Evolutionary conservation across 495 filamentous ascomycete genomes (phyloP), one percentile per base, ranked within the genome.

Genomic region (Lepidopterella palustris): DNA sequence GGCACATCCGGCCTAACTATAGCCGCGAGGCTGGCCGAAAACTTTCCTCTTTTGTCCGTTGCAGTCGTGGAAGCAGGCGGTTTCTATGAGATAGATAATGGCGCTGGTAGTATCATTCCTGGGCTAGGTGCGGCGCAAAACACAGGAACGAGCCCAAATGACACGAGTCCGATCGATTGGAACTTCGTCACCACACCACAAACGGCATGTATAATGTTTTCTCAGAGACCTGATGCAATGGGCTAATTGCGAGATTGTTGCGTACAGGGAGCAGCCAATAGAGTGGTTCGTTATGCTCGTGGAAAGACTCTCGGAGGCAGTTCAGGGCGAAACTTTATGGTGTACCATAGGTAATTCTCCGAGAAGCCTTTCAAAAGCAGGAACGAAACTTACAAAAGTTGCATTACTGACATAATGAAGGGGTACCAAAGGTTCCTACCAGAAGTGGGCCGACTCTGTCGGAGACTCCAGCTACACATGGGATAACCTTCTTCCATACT

Each of bases 391-490:
- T n/a, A n/a, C n/a, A n/a, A n/a, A n/a, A n/a, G n/a, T n/a, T 58
- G 18, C 61, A 48, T 2, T 59, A 42, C 45, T 71, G 64, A 49
- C 65, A 27, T 69, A 72, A 52, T 35, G 68, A 6, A 69, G 73
- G 3, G 69, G 71, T 11, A 75, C 72, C 0, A 66, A 47, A 45
- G 71, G 69, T 8, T 71, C 77, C 18, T 79, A 77, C 52, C 63
- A 80, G 53, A 61, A 67, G 20, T 82, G 80, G 78, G 77, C 73
- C 24, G 71, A 74, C 8, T 25, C 73, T 4, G 70, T 72, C 31
- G 79, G 74, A 1, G 75, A 81, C 66, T 26, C 65, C 3, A 70
- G 71, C 48, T 83, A 80, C 70, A 68, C 61, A 2, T 81, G 71
- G 60, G 64, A 72, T 3, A 74, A 73, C 13, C 60, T 78, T 35